Percentiles rank a stretch among this genome's conserved stretches.
These are phyloP conservation scores for Mycena albidolilacea DNA, from an alignment of 768 basidiomycete species.

Conservation along the genomic window DNA sequence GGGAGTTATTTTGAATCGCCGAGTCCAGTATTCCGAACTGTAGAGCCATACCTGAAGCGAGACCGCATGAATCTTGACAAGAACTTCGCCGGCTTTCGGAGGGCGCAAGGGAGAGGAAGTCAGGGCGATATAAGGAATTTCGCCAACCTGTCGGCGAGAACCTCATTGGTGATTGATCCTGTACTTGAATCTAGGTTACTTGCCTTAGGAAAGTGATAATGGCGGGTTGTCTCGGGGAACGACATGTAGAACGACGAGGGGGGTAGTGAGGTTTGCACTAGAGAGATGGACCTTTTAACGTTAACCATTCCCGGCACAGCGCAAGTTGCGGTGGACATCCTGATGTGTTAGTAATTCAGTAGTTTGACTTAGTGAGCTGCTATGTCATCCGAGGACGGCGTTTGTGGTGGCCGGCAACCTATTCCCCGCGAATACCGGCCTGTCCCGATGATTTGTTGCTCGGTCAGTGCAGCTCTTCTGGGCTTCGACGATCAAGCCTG, in stretches of 20 bases:
- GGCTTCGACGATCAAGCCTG: too few relatives aligned
- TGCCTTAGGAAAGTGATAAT: constrained; percentile 14
- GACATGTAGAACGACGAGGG: neutral
- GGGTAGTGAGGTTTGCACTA: too few relatives aligned
- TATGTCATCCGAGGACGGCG: too few relatives aligned
- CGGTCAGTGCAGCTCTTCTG: too few relatives aligned
- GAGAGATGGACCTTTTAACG: too few relatives aligned
- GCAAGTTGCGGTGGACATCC: too few relatives aligned
- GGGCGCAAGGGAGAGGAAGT: constrained; percentile 11
- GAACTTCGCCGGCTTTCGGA: constrained; percentile 53
- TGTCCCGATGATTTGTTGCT: too few relatives aligned
- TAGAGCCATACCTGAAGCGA: constrained; percentile 58
- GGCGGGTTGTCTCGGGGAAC: neutral
- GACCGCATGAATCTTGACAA: constrained; percentile 58
- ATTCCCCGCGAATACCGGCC: too few relatives aligned
- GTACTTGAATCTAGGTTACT: neutral
- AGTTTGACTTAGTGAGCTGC: too few relatives aligned
- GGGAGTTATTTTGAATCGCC: neutral
- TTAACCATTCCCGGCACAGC: neutral
- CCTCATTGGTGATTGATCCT: neutral
- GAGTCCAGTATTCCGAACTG: constrained; percentile 48
- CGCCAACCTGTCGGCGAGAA: neutral
- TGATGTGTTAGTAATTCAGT: too few relatives aligned
- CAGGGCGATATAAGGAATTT: neutral
- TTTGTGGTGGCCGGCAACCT: too few relatives aligned